Evolutionary conservation across 768 basidiomycete species (phyloP).

Genomic region (Strobilomyces confusus): DNA sequence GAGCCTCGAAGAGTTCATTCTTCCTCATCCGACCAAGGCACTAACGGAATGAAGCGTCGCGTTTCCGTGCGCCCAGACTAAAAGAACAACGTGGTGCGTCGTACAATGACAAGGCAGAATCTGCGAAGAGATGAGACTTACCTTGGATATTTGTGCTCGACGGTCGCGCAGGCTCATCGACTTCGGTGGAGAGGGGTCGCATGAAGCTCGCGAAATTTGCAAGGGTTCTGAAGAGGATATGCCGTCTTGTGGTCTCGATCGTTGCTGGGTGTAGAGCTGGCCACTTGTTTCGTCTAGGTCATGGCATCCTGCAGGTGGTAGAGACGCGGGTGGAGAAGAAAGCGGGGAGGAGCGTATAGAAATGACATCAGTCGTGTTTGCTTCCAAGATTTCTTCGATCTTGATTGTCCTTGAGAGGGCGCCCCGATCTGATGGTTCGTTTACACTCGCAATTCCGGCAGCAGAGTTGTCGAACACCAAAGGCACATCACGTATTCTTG

Average conservation of each 20-base stretch:
- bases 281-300: not conserved
- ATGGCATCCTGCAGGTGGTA: not conserved
- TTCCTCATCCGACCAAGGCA: conserved; percentile 32
- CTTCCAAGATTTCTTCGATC: conserved; percentile 13
- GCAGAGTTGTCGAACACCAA: not conserved
- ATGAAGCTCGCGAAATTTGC: not conserved
- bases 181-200: conserved; percentile 15
- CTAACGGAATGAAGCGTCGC: conserved; percentile 28
- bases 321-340: conserved; percentile 9
- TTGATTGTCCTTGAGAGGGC: conserved; percentile 13
- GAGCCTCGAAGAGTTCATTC: conserved; percentile 12
- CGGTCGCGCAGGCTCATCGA: conserved; percentile 32
- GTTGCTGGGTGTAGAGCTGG: not conserved
- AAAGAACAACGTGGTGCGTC: not conserved
- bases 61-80: conserved; percentile 26
- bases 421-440: not conserved
- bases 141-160: conserved; percentile 27
- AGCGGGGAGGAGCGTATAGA: conserved; percentile 17
- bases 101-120: not conserved
- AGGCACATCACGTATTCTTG: not conserved
- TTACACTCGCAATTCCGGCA: not conserved
- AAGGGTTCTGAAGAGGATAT: not conserved
- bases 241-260: not conserved
- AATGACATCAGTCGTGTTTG: conserved; percentile 3
- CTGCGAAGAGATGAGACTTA: conserved; percentile 10